These are phyloP conservation scores for Madurella mycetomatis DNA, from an alignment of 2,329 filamentous ascomycete species.

Conservation along the genomic window DNA sequence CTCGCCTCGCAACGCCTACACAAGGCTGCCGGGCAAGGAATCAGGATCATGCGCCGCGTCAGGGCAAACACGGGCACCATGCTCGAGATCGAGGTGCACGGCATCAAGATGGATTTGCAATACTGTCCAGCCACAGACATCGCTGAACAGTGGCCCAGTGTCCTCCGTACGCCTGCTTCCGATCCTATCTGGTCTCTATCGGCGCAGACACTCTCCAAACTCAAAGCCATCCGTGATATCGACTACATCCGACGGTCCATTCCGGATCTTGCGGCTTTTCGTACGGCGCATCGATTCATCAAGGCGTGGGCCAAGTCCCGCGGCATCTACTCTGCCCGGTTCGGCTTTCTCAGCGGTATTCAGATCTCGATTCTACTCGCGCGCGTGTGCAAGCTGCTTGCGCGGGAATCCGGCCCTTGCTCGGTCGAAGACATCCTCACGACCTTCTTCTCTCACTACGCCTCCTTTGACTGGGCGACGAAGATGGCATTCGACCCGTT, in stretches of 20 bases:
- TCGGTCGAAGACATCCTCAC: conserved; percentile 49
- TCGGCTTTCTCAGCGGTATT: conserved; percentile 62
- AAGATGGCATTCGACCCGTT: conserved; percentile 56
- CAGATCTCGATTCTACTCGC: conserved; percentile 60
- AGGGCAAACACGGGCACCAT: conserved; percentile 57
- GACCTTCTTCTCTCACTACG: conserved; percentile 62
- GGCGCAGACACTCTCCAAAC: conserved; percentile 52
- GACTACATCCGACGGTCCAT: conserved; percentile 56
- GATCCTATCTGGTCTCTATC: conserved; percentile 54
- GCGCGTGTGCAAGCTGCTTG: conserved; percentile 54
- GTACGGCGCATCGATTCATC: conserved; percentile 54
- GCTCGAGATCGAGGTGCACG: conserved; percentile 57
- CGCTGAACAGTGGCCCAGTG: conserved; percentile 48
- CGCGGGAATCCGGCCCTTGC: conserved; percentile 29
- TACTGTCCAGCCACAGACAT: conserved; percentile 59
- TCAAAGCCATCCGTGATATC: conserved; percentile 61
- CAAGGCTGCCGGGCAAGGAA: conserved; percentile 38
- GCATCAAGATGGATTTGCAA: conserved; percentile 59
- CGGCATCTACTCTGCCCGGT: conserved; percentile 61
- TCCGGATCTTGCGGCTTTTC: conserved; percentile 55
- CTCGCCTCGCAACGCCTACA: conserved; percentile 52
- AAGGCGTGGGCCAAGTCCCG: conserved; percentile 58
- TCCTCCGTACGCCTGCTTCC: conserved; percentile 43
- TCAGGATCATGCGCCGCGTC: conserved; percentile 54
- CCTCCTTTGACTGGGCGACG: conserved; percentile 54